These are phyloP conservation scores for Drechslerella stenobrocha DNA, from an alignment of 2,329 filamentous ascomycete species.

Conservation along the genomic window DNA sequence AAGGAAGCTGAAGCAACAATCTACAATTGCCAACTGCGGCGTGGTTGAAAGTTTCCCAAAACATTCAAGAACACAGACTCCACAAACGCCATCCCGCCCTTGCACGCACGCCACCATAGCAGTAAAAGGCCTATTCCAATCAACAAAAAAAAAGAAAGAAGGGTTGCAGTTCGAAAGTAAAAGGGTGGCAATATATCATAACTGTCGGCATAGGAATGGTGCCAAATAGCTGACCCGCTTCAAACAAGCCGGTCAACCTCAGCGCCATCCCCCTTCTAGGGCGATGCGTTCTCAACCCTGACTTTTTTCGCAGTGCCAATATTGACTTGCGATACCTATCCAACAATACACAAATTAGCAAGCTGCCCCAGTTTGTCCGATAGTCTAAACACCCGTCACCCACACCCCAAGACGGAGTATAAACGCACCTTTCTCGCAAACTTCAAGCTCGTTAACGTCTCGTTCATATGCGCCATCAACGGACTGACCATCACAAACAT, in stretches of 20 bases:
- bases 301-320: constrained; percentile 84
- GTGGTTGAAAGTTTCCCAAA: background rate
- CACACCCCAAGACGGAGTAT: too few relatives aligned
- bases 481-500: constrained; percentile 99
- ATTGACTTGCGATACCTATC: constrained; percentile 71
- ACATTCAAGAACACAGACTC: too few relatives aligned
- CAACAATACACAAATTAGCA: background rate
- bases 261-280: constrained; percentile 25
- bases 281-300: constrained; percentile 37
- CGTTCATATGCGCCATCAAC: constrained; percentile 82
- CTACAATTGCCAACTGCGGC: background rate
- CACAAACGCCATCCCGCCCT: too few relatives aligned
- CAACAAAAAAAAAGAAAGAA: too few relatives aligned
- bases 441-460: constrained; percentile 90
- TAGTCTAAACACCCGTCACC: constrained; percentile 32
- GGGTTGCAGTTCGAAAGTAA: too few relatives aligned
- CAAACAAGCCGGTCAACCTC: background rate
- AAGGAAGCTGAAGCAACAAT: background rate
- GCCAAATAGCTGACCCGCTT: background rate
- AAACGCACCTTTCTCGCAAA: constrained; percentile 79
- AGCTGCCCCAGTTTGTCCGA: constrained; percentile 49
- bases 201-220: background rate
- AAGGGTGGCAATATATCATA: background rate
- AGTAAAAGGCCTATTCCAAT: too few relatives aligned
- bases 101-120: too few relatives aligned